Evolutionary conservation across 345 rosid species (phyloP).

Genomic region (Salix caprea): DNA sequence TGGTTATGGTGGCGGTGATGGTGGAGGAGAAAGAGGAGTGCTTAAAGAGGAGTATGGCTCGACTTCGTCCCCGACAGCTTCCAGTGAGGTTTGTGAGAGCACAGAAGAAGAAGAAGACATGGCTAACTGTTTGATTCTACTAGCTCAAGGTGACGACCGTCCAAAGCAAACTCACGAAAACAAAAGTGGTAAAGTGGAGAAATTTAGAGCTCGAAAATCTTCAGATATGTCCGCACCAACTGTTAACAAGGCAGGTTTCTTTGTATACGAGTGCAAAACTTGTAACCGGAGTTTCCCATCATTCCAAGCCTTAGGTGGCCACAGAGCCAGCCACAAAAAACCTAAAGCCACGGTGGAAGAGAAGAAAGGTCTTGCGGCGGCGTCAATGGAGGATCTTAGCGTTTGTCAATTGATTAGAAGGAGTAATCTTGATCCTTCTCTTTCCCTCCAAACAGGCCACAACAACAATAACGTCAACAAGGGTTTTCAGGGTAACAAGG

Average conservation of each 20-base stretch:
- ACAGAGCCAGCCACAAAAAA: slow-evolving; percentile 92
- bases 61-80: slow-evolving; percentile 38
- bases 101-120: slow-evolving; percentile 82
- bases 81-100: slow-evolving; percentile 35
- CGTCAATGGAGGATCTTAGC: slow-evolving; percentile 12
- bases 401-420: slow-evolving; percentile 12
- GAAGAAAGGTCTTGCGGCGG: slow-evolving; percentile 12
- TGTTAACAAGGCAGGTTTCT: slow-evolving; percentile 42
- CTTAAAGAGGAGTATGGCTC: slow-evolving; percentile 30
- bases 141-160: slow-evolving; percentile 56
- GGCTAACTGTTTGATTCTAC: slow-evolving; percentile 82
- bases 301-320: slow-evolving; percentile 96
- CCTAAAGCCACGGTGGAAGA: slow-evolving; percentile 36
- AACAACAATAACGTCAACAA: slow-evolving; percentile 14
- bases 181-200: not conserved
- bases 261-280: slow-evolving; percentile 84
- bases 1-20: slow-evolving; percentile 27
- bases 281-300: slow-evolving; percentile 83
- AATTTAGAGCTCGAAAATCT: slow-evolving; percentile 29
- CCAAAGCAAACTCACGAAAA: not conserved
- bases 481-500: slow-evolving; percentile 24
- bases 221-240: slow-evolving; percentile 19
- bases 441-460: slow-evolving; percentile 28
- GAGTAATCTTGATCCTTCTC: slow-evolving; percentile 13
- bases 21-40: slow-evolving; percentile 1